These are phyloP conservation scores for Neurospora sp. DNA, from an alignment of 495 filamentous ascomycete genomes.

Conservation along the genomic window DNA sequence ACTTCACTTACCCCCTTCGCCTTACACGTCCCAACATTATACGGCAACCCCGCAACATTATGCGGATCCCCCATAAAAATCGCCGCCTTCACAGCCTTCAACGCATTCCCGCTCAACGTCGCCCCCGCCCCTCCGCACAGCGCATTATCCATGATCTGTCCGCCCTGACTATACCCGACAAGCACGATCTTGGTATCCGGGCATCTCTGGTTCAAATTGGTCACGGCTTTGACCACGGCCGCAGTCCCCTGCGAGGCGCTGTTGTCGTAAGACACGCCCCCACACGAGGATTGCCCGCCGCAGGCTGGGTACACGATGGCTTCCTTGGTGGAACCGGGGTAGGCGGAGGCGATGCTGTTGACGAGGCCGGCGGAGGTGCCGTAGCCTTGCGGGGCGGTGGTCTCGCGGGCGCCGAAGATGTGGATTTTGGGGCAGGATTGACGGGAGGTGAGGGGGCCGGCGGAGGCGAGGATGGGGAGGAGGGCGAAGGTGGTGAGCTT, in stretches of 20 bases:
- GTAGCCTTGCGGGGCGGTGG: constrained; percentile 45
- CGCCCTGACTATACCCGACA: constrained; percentile 55
- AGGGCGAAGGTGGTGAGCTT: constrained; percentile 15
- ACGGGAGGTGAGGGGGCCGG: constrained; percentile 16
- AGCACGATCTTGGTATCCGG: constrained; percentile 49
- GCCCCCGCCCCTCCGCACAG: constrained; percentile 49
- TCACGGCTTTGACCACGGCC: constrained; percentile 48
- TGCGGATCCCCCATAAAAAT: constrained; percentile 57
- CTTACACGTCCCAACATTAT: constrained; percentile 51
- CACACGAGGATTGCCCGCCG: constrained; percentile 41
- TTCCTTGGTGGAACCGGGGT: constrained; percentile 44
- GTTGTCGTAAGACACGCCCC: constrained; percentile 42
- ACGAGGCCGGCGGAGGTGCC: constrained; percentile 44
- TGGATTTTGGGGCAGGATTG: constrained; percentile 44
- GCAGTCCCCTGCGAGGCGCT: constrained; percentile 42
- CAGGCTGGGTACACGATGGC: constrained; percentile 53
- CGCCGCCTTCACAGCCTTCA: constrained; percentile 39
- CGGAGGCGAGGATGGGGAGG: constrained; percentile 17
- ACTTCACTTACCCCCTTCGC: constrained; percentile 42
- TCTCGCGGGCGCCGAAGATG: constrained; percentile 57
- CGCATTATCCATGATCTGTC: constrained; percentile 54
- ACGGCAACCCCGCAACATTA: constrained; percentile 41
- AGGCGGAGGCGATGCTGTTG: constrained; percentile 40
- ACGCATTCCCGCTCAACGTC: constrained; percentile 36
- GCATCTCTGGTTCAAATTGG: constrained; percentile 40